Evolutionary conservation across 176 grass and related monocot species (phyloP).

Genomic region (Ampelocalamus luodianensis): DNA sequence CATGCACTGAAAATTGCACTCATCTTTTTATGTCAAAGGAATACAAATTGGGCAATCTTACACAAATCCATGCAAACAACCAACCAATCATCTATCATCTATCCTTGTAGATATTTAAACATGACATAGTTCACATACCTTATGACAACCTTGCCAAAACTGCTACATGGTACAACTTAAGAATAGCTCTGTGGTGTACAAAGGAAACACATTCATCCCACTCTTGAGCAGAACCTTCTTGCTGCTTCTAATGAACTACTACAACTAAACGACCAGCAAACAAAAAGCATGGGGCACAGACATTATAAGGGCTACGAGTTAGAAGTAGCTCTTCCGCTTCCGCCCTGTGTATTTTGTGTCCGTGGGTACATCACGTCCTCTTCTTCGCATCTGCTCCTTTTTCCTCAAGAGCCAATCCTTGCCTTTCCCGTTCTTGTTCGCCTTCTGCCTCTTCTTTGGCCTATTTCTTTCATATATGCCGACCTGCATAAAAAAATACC

Average conservation of each 20-base stretch:
- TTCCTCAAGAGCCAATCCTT: constrained; percentile 85
- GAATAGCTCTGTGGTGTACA: background rate
- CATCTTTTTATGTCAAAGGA: too few species aligned
- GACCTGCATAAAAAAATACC: constrained; percentile 50
- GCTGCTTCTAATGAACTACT: constrained; percentile 22
- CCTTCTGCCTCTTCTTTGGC: constrained; percentile 73
- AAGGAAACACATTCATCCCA: background rate
- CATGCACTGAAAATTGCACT: background rate
- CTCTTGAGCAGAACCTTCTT: background rate
- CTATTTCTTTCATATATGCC: constrained; percentile 83
- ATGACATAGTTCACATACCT: background rate
- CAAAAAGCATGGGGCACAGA: background rate
- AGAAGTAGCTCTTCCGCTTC: constrained; percentile 71
- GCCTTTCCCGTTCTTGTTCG: constrained; percentile 67
- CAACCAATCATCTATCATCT: background rate
- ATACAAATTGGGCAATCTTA: background rate
- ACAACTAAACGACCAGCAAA: background rate
- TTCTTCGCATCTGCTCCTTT: constrained; percentile 88
- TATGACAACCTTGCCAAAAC: constrained; percentile 31
- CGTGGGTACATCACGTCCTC: constrained; percentile 59
- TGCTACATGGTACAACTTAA: background rate
- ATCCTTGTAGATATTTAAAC: background rate
- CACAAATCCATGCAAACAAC: background rate
- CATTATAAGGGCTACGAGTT: background rate
- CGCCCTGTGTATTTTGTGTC: constrained; percentile 88